Evolutionary conservation across 1,284 basidiomycete genomes (phyloP).

Genomic region (Vanrija sp.): DNA sequence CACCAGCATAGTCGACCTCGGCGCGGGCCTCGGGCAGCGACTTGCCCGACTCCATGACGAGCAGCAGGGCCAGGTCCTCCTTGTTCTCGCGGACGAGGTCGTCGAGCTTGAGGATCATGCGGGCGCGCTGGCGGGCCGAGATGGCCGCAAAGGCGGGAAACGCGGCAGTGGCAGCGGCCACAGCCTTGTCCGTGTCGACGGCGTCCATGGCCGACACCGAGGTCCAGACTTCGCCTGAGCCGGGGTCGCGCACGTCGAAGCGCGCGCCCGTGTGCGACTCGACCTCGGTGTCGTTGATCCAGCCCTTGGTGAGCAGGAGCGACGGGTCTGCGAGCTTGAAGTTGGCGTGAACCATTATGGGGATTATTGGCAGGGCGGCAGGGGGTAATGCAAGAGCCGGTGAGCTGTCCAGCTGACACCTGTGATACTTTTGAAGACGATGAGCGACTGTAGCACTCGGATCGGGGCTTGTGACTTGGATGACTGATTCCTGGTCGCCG

Average conservation of each 20-base stretch:
- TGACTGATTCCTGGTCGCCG: no score
- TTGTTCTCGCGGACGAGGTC: conserved; percentile 19
- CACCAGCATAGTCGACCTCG: conserved; percentile 60
- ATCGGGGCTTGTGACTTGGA: no score
- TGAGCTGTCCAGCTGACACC: no score
- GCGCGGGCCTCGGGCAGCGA: conserved; percentile 71
- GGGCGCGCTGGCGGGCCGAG: conserved; percentile 16
- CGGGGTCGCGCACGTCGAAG: conserved; percentile 17
- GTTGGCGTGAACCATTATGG: conserved; percentile 17
- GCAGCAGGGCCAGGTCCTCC: conserved; percentile 22
- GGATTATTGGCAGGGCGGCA: background rate
- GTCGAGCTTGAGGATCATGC: conserved; percentile 20
- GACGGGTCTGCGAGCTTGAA: conserved; percentile 17
- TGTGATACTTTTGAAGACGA: no score
- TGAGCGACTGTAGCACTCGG: no score
- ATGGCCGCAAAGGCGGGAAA: conserved; percentile 11
- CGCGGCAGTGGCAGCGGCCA: conserved; percentile 16
- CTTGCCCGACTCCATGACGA: conserved; percentile 72
- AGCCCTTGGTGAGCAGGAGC: conserved; percentile 14
- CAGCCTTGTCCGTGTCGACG: conserved; percentile 19
- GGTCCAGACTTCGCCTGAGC: conserved; percentile 16
- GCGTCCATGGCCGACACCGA: conserved; percentile 12
- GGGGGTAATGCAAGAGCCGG: no score
- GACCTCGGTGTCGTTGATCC: conserved; percentile 16
- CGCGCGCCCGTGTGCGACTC: background rate